These are phyloP conservation scores for Termitomyces sp. DNA, from an alignment of 768 basidiomycete genomes.

Conservation along the genomic window DNA sequence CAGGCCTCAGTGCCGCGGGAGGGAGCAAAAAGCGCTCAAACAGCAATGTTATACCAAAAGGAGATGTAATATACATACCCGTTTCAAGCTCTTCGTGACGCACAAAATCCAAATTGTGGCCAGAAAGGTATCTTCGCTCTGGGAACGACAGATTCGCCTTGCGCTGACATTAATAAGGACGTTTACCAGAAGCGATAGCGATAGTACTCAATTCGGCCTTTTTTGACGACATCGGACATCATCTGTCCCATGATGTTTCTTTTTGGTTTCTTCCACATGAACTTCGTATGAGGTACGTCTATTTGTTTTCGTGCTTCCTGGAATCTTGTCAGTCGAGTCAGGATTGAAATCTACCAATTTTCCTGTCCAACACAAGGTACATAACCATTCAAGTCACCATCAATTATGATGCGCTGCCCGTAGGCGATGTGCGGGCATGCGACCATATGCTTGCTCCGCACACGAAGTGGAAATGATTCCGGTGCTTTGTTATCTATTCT, in stretches of 20 bases:
- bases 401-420: not conserved
- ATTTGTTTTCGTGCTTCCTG: not conserved
- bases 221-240: not conserved
- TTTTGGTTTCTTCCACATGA: not conserved
- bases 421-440: not conserved
- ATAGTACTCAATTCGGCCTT: not conserved
- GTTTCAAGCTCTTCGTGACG: not conserved
- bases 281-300: not conserved
- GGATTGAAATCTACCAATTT: not conserved
- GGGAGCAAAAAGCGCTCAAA: no score
- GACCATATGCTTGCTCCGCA: not conserved
- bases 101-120: no score
- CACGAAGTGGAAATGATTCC: not conserved
- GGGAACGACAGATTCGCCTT: not conserved
- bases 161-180: not conserved
- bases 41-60: no score
- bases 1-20: no score
- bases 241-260: not conserved
- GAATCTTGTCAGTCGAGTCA: not conserved
- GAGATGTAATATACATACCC: not conserved
- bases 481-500: not conserved
- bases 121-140: not conserved
- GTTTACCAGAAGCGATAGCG: not conserved
- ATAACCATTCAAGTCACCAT: not conserved
- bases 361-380: not conserved